Percentiles rank a stretch among this genome's conserved stretches.
phyloP scores from a whole-genome alignment of 225 moss, liverwort and hornwort genomes.

The Thuidium tamariscinum region DNA sequence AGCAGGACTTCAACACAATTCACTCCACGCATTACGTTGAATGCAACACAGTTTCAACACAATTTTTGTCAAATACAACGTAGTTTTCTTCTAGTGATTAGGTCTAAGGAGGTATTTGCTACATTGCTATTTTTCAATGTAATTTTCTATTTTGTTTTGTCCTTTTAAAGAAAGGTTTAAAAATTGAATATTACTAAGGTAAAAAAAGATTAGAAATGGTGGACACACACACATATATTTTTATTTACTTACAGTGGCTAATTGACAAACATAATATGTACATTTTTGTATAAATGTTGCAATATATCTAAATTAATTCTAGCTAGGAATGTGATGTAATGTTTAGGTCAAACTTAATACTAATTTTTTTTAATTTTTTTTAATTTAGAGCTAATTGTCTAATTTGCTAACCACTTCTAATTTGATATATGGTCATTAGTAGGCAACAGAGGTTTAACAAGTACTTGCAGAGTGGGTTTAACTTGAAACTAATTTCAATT shows the following conservation, averaged over 20 bases:
- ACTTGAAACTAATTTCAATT: background rate
- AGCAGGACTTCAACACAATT: no score
- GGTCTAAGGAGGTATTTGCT: background rate
- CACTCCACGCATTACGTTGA: no score
- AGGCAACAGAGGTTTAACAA: background rate
- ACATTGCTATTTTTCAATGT: accelerated
- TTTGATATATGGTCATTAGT: background rate
- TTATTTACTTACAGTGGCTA: background rate
- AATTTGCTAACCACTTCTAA: no score
- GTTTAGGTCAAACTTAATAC: no score
- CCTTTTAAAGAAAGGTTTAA: accelerated
- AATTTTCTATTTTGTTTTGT: background rate
- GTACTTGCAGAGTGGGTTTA: background rate
- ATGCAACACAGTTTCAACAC: no score
- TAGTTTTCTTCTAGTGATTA: no score
- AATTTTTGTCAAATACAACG: no score
- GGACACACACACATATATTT: background rate
- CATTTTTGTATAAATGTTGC: no score
- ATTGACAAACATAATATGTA: background rate
- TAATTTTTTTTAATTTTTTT: no score
- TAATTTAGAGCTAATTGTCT: background rate
- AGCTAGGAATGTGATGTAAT: background rate
- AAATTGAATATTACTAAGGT: background rate
- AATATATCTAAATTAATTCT: background rate
- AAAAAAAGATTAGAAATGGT: background rate